phyloP scores from a whole-genome alignment of 352 stramenopile species.

The Globisporangium ultimum region DNA sequence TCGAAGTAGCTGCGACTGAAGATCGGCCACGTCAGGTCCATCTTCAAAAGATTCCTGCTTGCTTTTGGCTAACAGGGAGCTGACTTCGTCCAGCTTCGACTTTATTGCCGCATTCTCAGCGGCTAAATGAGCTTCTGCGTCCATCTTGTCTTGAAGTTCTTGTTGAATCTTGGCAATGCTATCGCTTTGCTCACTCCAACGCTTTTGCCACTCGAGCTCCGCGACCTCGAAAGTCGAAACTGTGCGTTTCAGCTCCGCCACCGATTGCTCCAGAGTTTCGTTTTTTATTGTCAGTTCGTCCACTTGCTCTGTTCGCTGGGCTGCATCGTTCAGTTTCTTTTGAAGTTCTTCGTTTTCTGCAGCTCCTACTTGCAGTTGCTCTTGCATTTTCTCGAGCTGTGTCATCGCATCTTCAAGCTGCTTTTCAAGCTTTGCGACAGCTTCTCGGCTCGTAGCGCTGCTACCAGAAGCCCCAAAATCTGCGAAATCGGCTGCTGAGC shows the following conservation, averaged over 20 bases:
- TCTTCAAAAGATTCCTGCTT: neutral
- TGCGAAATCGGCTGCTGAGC: neutral
- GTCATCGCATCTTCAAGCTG: conserved; percentile 11
- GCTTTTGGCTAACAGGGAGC: neutral
- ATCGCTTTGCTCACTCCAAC: conserved; percentile 13
- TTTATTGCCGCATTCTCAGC: conserved; percentile 8
- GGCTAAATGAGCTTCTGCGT: conserved; percentile 2
- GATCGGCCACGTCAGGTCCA: neutral
- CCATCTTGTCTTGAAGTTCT: conserved; percentile 2
- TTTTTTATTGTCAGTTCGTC: conserved; percentile 14
- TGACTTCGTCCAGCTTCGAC: conserved; percentile 3
- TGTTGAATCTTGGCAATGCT: neutral
- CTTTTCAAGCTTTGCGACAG: conserved; percentile 8
- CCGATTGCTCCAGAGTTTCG: conserved; percentile 21
- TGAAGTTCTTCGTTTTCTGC: conserved; percentile 16
- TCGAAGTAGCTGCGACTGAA: neutral
- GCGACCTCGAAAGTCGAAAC: conserved; percentile 12
- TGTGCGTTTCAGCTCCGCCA: conserved; percentile 20
- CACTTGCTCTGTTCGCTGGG: conserved; percentile 15
- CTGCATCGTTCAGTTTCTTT: conserved; percentile 16
- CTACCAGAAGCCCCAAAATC: neutral
- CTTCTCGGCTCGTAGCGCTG: neutral
- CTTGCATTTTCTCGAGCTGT: conserved; percentile 14
- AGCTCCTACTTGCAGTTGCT: conserved; percentile 8
- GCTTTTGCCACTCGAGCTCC: conserved; percentile 7